These are phyloP conservation scores for Emericellopsis cladophorae DNA, from an alignment of 2,329 filamentous ascomycete species.

Conservation along the genomic window DNA sequence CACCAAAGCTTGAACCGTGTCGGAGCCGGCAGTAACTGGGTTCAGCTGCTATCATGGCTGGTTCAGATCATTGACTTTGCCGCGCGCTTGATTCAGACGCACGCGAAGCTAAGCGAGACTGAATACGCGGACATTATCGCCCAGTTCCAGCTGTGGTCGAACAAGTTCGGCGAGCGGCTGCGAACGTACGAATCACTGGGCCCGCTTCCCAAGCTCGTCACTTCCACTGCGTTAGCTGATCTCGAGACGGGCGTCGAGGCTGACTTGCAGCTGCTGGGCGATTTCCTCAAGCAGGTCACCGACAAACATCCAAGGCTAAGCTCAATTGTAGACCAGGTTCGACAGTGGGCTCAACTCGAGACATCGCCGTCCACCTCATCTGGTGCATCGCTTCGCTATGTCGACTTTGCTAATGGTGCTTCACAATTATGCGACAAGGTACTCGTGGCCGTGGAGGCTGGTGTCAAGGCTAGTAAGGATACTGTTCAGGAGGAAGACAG, in stretches of 20 bases:
- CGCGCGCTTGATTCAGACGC: conserved; percentile 48
- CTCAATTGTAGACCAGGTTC: conserved; percentile 54
- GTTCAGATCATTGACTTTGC: conserved; percentile 53
- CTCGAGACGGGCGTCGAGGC: conserved; percentile 20
- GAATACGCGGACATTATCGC: conserved; percentile 31
- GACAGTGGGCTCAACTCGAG: conserved; percentile 43
- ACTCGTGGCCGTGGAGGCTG: conserved; percentile 67
- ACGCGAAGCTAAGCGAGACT: conserved; percentile 48
- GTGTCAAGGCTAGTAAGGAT: conserved; percentile 40
- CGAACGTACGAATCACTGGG: conserved; percentile 27
- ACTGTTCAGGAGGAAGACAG: conserved; percentile 20
- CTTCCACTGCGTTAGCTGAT: conserved; percentile 20
- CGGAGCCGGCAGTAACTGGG: conserved; percentile 9
- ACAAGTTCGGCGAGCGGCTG: conserved; percentile 30
- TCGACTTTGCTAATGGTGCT: conserved; percentile 42
- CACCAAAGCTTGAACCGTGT: not conserved
- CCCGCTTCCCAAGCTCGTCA: conserved; percentile 37
- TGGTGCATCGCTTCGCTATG: conserved; percentile 10
- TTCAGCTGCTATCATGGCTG: conserved; percentile 42
- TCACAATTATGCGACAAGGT: conserved; percentile 60
- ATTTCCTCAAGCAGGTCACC: conserved; percentile 26
- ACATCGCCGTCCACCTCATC: conserved; percentile 2
- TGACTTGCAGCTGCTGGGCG: conserved; percentile 22
- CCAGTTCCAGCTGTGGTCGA: conserved; percentile 35
- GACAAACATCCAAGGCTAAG: conserved; percentile 39